A percentile compares a stretch with the other conserved stretches of the same genome.
These are phyloP conservation scores for Meripilus lineatus DNA, from an alignment of 1,284 basidiomycete genomes.

Conservation along the genomic window DNA sequence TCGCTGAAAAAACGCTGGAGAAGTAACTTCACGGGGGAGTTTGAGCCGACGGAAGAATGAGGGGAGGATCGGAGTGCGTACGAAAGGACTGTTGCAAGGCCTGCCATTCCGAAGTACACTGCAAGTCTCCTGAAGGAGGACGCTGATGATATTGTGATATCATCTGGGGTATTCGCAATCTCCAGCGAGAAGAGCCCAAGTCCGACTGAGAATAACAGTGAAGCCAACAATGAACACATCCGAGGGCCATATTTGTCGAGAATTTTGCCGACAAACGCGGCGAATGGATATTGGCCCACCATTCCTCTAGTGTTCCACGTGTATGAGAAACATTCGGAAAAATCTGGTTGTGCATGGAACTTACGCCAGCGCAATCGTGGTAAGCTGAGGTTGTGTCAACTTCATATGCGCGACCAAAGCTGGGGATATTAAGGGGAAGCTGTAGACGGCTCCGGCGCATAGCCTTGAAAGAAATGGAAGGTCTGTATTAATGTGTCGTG, in stretches of 20 bases:
- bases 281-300: conserved; percentile 65
- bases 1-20: conserved; percentile 69
- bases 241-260: conserved; percentile 58
- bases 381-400: conserved; percentile 69
- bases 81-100: conserved; percentile 67
- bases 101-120: conserved; percentile 55
- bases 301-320: conserved; percentile 44
- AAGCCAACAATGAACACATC: conserved; percentile 58
- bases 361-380: conserved; percentile 68
- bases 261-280: conserved; percentile 52
- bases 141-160: conserved; percentile 32
- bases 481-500: no score
- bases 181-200: conserved; percentile 60
- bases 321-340: conserved; percentile 3
- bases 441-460: conserved; percentile 70
- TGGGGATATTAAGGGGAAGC: conserved; percentile 69
- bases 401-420: conserved; percentile 51
- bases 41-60: background rate
- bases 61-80: conserved; percentile 30
- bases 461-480: conserved; percentile 37
- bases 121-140: conserved; percentile 49
- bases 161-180: conserved; percentile 40
- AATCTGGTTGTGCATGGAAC: conserved; percentile 15
- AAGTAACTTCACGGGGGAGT: conserved; percentile 50
- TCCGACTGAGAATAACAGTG: conserved; percentile 50